These are phyloP conservation scores for Przewalskia tangutica DNA, from an alignment of 257 asterid species.

Conservation along the genomic window DNA sequence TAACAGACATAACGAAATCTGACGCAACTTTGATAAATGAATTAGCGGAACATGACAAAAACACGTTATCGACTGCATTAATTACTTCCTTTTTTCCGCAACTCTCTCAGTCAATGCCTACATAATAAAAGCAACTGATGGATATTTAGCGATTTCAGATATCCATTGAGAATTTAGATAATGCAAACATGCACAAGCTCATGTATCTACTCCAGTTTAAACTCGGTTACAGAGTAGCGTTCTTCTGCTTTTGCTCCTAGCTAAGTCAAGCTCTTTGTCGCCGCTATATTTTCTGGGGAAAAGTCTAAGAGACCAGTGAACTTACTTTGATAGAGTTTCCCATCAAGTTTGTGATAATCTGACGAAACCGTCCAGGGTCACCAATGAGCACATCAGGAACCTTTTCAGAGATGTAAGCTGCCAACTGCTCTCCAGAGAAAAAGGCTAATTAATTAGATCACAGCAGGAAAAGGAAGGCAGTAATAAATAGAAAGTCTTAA, in stretches of 20 bases:
- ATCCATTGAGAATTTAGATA: not conserved
- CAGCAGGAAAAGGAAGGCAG: not conserved
- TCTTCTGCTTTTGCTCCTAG: not conserved
- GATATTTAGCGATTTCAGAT: not conserved
- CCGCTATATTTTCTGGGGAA: not conserved
- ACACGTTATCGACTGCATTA: not conserved
- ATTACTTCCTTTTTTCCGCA: not conserved
- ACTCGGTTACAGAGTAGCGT: not conserved
- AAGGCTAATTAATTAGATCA: conserved; percentile 12
- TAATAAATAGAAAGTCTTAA: not conserved
- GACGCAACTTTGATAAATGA: not conserved
- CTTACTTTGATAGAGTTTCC: conserved; percentile 96
- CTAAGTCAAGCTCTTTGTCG: not conserved
- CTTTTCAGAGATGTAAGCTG: conserved; percentile 71
- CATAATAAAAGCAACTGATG: not conserved
- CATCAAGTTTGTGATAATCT: conserved; percentile 77
- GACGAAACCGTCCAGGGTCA: conserved; percentile 93
- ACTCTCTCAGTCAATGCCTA: not conserved
- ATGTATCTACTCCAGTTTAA: not conserved
- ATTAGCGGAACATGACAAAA: not conserved
- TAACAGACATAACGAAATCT: not conserved
- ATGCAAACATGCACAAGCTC: not conserved
- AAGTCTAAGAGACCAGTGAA: not conserved
- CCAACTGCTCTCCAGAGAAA: conserved; percentile 49
- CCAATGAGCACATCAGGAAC: conserved; percentile 73